A percentile compares a stretch with the other conserved stretches of the same genome.
Evolutionary conservation across 2,329 filamentous ascomycete species (phyloP).

Genomic region (Hirsutella thompsonii): DNA sequence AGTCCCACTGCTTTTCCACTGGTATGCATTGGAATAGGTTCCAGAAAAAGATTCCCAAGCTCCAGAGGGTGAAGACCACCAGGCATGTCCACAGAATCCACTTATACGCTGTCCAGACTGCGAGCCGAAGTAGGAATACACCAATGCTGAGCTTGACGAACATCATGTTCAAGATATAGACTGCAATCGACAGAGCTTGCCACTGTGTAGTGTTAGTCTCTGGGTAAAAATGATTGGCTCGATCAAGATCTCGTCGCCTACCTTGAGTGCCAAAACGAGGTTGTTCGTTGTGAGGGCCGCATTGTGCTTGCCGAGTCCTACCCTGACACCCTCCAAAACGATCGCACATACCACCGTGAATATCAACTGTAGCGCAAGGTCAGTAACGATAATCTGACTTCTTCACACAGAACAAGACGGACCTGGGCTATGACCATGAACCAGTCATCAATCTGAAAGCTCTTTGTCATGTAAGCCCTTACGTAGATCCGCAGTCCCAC

Average conservation of each 20-base stretch:
- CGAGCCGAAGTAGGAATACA: constrained; percentile 36
- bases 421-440: constrained; percentile 38
- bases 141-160: constrained; percentile 44
- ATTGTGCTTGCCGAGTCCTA: constrained; percentile 35
- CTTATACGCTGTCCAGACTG: constrained; percentile 30
- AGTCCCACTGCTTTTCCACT: constrained; percentile 39
- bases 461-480: constrained; percentile 27
- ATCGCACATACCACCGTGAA: constrained; percentile 35
- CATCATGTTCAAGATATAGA: constrained; percentile 40
- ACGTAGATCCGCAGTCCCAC: constrained; percentile 31
- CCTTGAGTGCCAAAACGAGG: constrained; percentile 32
- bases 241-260: constrained; percentile 8
- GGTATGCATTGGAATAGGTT: constrained; percentile 38
- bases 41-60: constrained; percentile 36
- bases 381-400: not conserved
- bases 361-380: constrained; percentile 17
- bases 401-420: not conserved
- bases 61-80: constrained; percentile 31
- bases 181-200: constrained; percentile 36
- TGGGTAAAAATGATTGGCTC: not conserved
- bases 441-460: constrained; percentile 39
- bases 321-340: constrained; percentile 26
- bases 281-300: constrained; percentile 24
- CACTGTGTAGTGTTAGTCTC: constrained; percentile 18
- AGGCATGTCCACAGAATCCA: constrained; percentile 34